phyloP scores from a whole-genome alignment of 2,329 filamentous ascomycete species.

The Botryotinia narcissicola region DNA sequence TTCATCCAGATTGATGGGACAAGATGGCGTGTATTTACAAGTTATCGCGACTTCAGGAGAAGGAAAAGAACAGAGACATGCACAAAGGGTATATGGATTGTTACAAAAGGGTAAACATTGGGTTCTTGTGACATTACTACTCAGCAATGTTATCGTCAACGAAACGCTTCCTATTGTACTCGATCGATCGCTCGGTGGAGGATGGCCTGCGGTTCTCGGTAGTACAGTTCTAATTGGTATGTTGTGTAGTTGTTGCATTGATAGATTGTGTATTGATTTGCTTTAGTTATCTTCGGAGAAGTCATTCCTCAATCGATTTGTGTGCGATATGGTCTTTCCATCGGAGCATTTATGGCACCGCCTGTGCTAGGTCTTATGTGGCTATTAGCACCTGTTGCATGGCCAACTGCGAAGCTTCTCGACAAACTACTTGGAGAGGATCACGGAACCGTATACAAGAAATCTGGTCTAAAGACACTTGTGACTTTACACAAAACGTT shows the following conservation, averaged over 20 bases:
- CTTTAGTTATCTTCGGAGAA: constrained; percentile 91
- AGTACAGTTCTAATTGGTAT: constrained; percentile 91
- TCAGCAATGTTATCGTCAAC: constrained; percentile 97
- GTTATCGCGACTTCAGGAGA: constrained; percentile 85
- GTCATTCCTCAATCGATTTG: constrained; percentile 94
- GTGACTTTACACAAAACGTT: constrained; percentile 93
- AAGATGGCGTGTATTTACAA: constrained; percentile 96
- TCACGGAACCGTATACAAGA: constrained; percentile 96
- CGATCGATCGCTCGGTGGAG: constrained; percentile 88
- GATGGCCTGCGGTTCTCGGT: constrained; percentile 89
- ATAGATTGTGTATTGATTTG: not conserved
- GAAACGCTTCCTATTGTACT: constrained; percentile 94
- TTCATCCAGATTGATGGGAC: constrained; percentile 43
- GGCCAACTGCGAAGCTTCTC: constrained; percentile 92
- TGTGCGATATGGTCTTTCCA: constrained; percentile 91
- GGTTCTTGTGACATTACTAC: constrained; percentile 89
- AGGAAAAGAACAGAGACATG: constrained; percentile 82
- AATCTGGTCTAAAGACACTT: constrained; percentile 92
- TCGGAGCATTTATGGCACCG: constrained; percentile 90
- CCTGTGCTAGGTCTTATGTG: constrained; percentile 90
- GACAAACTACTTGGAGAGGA: constrained; percentile 92
- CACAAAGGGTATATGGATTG: constrained; percentile 73
- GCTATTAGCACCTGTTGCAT: constrained; percentile 82
- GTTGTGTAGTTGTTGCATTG: constrained; percentile 30
- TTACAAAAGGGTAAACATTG: constrained; percentile 92